A percentile compares a stretch with the other conserved stretches of the same genome.
These are phyloP conservation scores for Aphanomyces invadans DNA, from an alignment of 352 stramenopile species.

Conservation along the genomic window DNA sequence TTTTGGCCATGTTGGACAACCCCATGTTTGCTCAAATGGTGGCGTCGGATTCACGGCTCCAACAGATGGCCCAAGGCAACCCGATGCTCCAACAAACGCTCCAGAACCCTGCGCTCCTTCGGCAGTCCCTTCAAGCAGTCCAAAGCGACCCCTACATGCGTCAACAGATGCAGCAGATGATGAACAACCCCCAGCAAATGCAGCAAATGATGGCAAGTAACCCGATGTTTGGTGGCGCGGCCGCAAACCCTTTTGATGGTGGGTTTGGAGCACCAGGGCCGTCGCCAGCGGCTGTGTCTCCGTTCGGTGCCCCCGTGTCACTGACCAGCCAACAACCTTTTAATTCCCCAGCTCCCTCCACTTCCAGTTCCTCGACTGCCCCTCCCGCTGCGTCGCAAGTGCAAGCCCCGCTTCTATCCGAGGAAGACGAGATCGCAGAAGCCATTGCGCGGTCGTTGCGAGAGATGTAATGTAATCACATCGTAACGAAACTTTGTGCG, in stretches of 20 bases:
- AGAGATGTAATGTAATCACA: constrained; percentile 38
- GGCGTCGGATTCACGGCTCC: constrained; percentile 58
- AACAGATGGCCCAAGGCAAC: constrained; percentile 73
- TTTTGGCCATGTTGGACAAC: constrained; percentile 60
- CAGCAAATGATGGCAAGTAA: constrained; percentile 51
- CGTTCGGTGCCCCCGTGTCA: constrained; percentile 31
- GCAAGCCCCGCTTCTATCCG: constrained; percentile 33
- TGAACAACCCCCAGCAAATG: constrained; percentile 64
- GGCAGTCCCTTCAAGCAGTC: constrained; percentile 54
- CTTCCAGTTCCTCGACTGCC: constrained; percentile 28
- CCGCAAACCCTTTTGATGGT: too few species aligned
- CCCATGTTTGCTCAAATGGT: constrained; percentile 62
- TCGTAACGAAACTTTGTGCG: too few species aligned
- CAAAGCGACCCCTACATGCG: constrained; percentile 78
- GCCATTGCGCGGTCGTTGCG: constrained; percentile 72
- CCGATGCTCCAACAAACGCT: constrained; percentile 70
- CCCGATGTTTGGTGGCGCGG: background rate
- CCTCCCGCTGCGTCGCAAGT: too few species aligned
- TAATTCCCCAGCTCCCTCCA: background rate
- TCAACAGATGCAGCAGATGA: constrained; percentile 74
- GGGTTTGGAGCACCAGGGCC: background rate
- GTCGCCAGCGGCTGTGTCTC: constrained; percentile 23
- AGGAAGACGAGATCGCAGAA: constrained; percentile 72
- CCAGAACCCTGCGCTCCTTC: constrained; percentile 62
- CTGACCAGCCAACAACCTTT: background rate